Conservation (phyloP, 345 rosid genomes). For the Zanthoxylum bungeanum region DNA sequence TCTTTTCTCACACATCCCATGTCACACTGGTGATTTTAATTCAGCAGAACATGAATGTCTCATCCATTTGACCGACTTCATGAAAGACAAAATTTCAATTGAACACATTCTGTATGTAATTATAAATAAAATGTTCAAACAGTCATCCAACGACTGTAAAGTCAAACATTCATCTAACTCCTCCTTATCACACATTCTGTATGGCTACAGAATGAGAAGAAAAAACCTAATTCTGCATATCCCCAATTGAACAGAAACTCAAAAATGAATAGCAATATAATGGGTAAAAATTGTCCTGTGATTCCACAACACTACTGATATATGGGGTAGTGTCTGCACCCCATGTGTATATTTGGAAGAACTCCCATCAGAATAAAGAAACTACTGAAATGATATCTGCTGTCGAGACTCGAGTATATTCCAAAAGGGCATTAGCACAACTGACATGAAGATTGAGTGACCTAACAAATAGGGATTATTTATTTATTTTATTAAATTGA, state of each 20-base stretch:
- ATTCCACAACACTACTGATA: background rate
- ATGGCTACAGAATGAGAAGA: background rate
- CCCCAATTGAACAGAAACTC: background rate
- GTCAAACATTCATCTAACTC: background rate
- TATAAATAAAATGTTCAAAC: background rate
- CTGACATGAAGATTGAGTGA: slow-evolving; percentile 96
- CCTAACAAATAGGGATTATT: slow-evolving; percentile 31
- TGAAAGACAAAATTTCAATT: background rate
- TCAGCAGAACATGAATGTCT: background rate
- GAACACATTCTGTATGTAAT: background rate
- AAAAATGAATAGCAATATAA: background rate
- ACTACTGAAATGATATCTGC: slow-evolving; percentile 59
- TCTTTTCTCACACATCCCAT: background rate
- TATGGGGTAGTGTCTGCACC: background rate
- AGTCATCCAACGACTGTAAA: background rate
- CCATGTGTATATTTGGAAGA: background rate
- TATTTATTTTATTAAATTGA: too few relatives aligned
- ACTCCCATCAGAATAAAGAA: background rate
- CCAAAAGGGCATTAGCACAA: slow-evolving; percentile 97
- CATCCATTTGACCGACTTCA: background rate
- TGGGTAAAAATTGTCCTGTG: background rate
- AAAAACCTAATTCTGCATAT: background rate
- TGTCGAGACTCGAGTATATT: slow-evolving; percentile 95
- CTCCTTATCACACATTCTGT: background rate
- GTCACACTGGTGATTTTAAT: background rate